A percentile compares a stretch with the other conserved stretches of the same genome.
phyloP scores from a whole-genome alignment of 1,139 yeast species.

The Blastobotrys illinoisensis region DNA sequence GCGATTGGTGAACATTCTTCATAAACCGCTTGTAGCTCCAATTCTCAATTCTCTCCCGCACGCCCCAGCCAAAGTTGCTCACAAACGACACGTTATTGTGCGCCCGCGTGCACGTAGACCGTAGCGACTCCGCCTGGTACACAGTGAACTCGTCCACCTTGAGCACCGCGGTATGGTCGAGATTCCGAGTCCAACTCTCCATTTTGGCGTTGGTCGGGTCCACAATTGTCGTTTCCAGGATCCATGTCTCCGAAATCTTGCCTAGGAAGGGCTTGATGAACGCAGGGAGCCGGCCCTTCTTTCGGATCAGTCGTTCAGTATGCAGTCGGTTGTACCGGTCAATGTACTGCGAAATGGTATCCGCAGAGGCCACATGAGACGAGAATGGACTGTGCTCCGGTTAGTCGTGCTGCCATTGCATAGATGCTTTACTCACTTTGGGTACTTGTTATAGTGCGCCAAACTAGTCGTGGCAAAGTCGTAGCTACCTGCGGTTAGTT shows the following conservation, averaged over 20 bases:
- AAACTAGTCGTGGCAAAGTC: constrained; percentile 24
- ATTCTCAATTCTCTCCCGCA: constrained; percentile 68
- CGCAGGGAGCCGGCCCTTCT: constrained; percentile 73
- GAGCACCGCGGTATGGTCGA: constrained; percentile 78
- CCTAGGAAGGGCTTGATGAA: constrained; percentile 80
- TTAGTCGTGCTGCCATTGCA: neutral
- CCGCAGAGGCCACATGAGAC: constrained; percentile 80
- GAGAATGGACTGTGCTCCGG: constrained; percentile 55
- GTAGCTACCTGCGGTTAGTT: constrained; percentile 15
- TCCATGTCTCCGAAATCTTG: constrained; percentile 69
- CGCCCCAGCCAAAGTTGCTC: constrained; percentile 61
- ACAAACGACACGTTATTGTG: constrained; percentile 56
- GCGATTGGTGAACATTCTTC: constrained; percentile 59
- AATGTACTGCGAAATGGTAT: constrained; percentile 58
- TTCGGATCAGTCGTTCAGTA: constrained; percentile 70
- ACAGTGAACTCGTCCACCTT: constrained; percentile 72
- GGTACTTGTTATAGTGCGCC: constrained; percentile 27
- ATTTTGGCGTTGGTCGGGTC: constrained; percentile 56
- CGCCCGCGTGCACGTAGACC: constrained; percentile 17
- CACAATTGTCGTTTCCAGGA: constrained; percentile 72
- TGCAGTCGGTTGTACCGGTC: constrained; percentile 61
- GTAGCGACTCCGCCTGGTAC: constrained; percentile 37
- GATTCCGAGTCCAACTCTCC: constrained; percentile 71
- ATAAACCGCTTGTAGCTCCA: constrained; percentile 75
- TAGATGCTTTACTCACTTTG: constrained; percentile 19